These are phyloP conservation scores for Sherardia arvensis DNA, from an alignment of 257 asterid genomes.

Conservation along the genomic window DNA sequence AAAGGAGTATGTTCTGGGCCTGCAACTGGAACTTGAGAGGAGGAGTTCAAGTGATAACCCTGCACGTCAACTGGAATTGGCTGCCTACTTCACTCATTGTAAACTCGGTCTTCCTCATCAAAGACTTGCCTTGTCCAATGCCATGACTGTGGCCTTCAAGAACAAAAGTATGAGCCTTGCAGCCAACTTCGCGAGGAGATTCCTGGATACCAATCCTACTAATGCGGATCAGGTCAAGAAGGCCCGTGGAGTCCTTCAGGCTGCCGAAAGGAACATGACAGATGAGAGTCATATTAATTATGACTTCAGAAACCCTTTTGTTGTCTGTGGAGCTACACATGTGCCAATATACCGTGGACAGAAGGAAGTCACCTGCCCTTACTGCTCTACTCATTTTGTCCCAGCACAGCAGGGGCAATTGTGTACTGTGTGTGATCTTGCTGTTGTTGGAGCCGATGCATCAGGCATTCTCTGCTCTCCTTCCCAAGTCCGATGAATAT, in stretches of 20 bases:
- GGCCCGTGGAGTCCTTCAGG: constrained; percentile 70
- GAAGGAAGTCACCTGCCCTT: constrained; percentile 69
- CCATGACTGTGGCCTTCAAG: constrained; percentile 57
- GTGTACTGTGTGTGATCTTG: constrained; percentile 68
- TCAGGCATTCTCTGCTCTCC: constrained; percentile 87
- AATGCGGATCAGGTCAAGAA: constrained; percentile 43
- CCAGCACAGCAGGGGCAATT: constrained; percentile 56
- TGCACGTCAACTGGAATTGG: constrained; percentile 81
- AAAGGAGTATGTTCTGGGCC: constrained; percentile 63
- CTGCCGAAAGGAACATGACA: constrained; percentile 65
- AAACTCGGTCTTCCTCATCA: constrained; percentile 67
- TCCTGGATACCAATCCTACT: constrained; percentile 69
- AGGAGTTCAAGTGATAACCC: constrained; percentile 59
- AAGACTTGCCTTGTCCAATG: constrained; percentile 61
- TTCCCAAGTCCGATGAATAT: constrained; percentile 51
- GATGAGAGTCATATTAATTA: constrained; percentile 60
- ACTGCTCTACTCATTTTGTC: constrained; percentile 58
- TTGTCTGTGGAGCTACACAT: constrained; percentile 76
- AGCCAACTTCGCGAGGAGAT: constrained; percentile 68
- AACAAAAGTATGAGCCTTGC: constrained; percentile 57
- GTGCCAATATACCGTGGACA: constrained; percentile 83
- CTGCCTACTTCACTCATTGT: constrained; percentile 86
- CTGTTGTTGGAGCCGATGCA: constrained; percentile 70
- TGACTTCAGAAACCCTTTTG: constrained; percentile 84
- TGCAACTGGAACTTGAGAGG: constrained; percentile 78